Percentiles rank a stretch among this genome's conserved stretches.
Evolutionary conservation across 495 filamentous ascomycete genomes (phyloP).

Genomic region (Penicillium salamii): DNA sequence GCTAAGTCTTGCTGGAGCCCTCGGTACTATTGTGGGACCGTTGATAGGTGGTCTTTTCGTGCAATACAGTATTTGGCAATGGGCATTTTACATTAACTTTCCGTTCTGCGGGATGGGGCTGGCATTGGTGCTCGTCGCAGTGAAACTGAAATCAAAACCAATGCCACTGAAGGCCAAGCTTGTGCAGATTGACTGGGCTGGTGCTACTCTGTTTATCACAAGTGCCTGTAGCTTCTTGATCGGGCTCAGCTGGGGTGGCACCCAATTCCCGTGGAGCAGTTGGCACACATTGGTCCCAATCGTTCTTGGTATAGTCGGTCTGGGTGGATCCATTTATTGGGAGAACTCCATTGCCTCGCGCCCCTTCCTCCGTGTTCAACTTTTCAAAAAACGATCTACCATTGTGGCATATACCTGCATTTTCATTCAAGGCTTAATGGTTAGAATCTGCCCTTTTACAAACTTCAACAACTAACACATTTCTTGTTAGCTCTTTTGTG

Average conservation of each 20-base stretch:
- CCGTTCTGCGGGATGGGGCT: not conserved
- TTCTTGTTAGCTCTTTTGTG: not conserved
- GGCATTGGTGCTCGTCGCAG: not conserved
- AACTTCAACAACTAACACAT: no score
- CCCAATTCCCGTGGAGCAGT: constrained; percentile 49
- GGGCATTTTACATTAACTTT: not conserved
- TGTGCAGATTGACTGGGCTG: not conserved
- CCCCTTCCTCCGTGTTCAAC: not conserved
- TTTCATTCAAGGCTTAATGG: not conserved
- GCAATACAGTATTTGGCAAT: not conserved
- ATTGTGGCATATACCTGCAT: not conserved
- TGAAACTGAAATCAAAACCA: not conserved
- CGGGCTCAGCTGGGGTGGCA: constrained; percentile 56
- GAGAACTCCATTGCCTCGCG: constrained; percentile 15
- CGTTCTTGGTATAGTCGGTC: constrained; percentile 32
- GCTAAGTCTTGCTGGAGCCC: not conserved
- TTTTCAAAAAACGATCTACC: constrained; percentile 40
- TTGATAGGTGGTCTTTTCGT: not conserved
- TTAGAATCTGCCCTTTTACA: no score
- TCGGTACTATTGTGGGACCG: not conserved
- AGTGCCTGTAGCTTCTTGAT: constrained; percentile 38
- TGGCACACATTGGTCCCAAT: constrained; percentile 47
- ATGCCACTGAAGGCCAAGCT: not conserved
- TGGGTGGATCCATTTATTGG: constrained; percentile 32
- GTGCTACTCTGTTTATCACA: not conserved